These are phyloP conservation scores for Fusarium temperatum DNA, from an alignment of 2,329 filamentous ascomycete species.

Conservation along the genomic window DNA sequence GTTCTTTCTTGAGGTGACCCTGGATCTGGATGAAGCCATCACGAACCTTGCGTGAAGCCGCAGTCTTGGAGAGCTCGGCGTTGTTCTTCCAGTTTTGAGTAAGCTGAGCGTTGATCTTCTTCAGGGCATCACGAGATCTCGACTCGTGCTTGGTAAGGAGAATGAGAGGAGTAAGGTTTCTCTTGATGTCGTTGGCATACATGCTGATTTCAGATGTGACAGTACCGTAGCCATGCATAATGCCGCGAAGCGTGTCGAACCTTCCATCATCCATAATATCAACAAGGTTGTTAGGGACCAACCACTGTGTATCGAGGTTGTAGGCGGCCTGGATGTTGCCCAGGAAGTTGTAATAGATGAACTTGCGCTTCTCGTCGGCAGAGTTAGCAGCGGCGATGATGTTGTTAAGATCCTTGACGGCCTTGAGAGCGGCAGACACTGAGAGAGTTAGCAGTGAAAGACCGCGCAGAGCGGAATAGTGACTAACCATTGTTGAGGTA, in stretches of 20 bases:
- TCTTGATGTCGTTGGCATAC: constrained; percentile 18
- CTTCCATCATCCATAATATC: neutral
- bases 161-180: neutral
- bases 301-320: neutral
- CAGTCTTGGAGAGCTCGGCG: constrained; percentile 23
- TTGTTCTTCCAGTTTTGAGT: constrained; percentile 25
- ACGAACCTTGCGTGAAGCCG: constrained; percentile 15
- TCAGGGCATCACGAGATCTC: neutral
- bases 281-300: neutral
- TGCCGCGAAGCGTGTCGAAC: neutral
- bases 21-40: constrained; percentile 23
- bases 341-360: constrained; percentile 10
- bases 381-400: neutral
- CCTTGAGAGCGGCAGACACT: constrained; percentile 11
- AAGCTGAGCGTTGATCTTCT: constrained; percentile 16
- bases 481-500: constrained; percentile 18
- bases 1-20: neutral
- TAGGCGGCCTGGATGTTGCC: constrained; percentile 5
- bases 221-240: constrained; percentile 19
- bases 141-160: constrained; percentile 13
- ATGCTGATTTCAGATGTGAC: constrained; percentile 7
- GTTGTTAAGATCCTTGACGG: constrained; percentile 8
- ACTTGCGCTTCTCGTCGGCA: constrained; percentile 5
- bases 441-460: neutral
- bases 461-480: rapidly evolving